These are phyloP conservation scores for Eucalyptus grandis DNA, from an alignment of 345 rosid species.

Conservation along the genomic window DNA sequence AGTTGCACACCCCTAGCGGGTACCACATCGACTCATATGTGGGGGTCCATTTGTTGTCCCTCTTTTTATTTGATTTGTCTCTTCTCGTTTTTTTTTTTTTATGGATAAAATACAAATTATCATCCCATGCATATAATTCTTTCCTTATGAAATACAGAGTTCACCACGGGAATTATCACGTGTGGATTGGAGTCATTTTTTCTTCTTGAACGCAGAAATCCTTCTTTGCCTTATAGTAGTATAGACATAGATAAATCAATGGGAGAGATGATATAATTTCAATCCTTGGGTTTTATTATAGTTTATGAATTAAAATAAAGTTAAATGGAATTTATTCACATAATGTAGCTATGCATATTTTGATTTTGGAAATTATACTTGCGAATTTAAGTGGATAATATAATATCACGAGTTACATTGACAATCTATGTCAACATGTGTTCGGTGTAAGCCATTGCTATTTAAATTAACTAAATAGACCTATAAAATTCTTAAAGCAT, in stretches of 20 bases:
- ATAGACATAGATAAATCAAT: not conserved
- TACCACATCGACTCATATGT: not conserved
- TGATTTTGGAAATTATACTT: not conserved
- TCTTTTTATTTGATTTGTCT: not conserved
- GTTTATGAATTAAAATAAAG: not conserved
- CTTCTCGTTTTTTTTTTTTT: not conserved
- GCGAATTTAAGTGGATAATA: not conserved
- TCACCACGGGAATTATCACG: not conserved
- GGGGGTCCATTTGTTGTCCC: not conserved
- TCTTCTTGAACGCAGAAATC: not conserved
- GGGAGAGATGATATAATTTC: not conserved
- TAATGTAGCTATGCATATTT: not conserved
- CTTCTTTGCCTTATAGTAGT: not conserved
- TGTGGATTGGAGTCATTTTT: not conserved
- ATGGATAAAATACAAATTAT: not conserved
- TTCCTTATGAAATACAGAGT: not conserved
- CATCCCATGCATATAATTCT: not conserved
- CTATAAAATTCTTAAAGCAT: not conserved
- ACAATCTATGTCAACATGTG: not conserved
- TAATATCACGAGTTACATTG: not conserved
- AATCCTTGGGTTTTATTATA: not conserved
- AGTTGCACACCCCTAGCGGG: not conserved
- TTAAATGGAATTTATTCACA: not conserved
- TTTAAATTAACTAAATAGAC: not conserved
- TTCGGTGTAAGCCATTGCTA: not conserved